Evolutionary conservation across 352 stramenopile species (phyloP).

Genomic region (Pythium dissotocum): DNA sequence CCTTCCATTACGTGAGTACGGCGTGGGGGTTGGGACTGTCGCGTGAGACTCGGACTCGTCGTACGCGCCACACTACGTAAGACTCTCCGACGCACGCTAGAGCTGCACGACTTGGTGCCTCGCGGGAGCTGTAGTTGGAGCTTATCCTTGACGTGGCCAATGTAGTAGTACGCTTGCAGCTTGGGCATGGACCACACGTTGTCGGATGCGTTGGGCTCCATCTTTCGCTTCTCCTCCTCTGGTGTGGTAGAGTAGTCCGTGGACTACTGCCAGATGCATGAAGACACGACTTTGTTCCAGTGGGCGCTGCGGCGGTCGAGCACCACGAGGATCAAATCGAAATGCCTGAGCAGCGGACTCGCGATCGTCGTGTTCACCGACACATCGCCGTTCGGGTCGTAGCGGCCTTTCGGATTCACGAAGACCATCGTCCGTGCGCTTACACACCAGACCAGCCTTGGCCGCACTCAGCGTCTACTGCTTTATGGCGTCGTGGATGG

Average conservation of each 20-base stretch:
- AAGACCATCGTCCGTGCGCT: constrained; percentile 94
- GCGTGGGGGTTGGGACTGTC: constrained; percentile 91
- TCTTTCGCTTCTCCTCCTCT: constrained; percentile 23
- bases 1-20: constrained; percentile 78
- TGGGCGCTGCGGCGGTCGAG: constrained; percentile 86
- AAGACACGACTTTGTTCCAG: constrained; percentile 94
- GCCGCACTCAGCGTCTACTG: constrained; percentile 97
- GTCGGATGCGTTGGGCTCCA: constrained; percentile 1
- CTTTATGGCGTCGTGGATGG: constrained; percentile 98
- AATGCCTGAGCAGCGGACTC: constrained; percentile 94
- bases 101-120: constrained; percentile 82
- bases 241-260: constrained; percentile 28
- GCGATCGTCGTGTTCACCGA: constrained; percentile 95
- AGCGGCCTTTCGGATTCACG: constrained; percentile 91
- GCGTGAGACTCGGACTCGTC: constrained; percentile 94
- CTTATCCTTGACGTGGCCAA: constrained; percentile 88
- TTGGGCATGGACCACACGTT: constrained; percentile 87
- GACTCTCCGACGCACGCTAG: constrained; percentile 61
- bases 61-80: constrained; percentile 76
- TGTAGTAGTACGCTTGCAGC: constrained; percentile 91
- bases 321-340: constrained; percentile 97
- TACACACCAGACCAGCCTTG: constrained; percentile 97
- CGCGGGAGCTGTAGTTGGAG: constrained; percentile 85
- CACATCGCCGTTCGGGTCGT: constrained; percentile 87
- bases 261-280: constrained; percentile 93